Base-by-base conservation (phyloP, 2,329 filamentous ascomycete species). In the Hymenoscyphus albidus region DNA sequence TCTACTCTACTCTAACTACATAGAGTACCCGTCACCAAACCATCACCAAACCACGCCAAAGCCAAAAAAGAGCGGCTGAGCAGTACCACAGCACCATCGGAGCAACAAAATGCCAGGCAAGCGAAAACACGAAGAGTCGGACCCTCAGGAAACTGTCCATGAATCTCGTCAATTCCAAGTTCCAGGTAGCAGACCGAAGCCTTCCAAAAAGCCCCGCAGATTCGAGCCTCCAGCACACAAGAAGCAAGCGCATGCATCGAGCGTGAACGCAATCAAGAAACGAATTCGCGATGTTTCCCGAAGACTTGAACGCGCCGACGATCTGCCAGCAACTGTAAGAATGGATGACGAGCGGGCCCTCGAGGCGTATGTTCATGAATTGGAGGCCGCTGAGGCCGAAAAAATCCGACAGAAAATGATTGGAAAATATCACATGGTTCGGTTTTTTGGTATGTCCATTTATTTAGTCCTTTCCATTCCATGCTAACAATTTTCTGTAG, bases 341-440 rank as follows among this genome's bases (percentile, higher is more conserved):
- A 80, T 86, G 55, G 88, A 92, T 32, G 82, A 91, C 65, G 88
- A 93, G 77, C 83, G 90, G 63, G 91, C 92, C 73, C 78, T 94
- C 67, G 83, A 83, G 58, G 83, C 87, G 4, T 88, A 88, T 72
- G 82, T 86, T 76, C 80, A 85, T 68, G 88, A 90, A 72, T 80
- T 93, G 65, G 80, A 77, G 4, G 81, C 84, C 67, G 81, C 83
- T 58, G 79, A 84, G 65, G 81, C 82, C 65, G 85, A 87, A 71
- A 88, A 86, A 77, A 82, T 82, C 73, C 83, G 86, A 69, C 83
- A 82, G 70, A 82, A 86, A 65, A 91, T 93, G 85, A 92, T 93
- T 67, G 81, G 81, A 60, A 90, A 88, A 76, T 95, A 93, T 72
- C 91, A 94, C 75, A 93, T 92, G 85, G 86, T 94, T 60, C 82